Evolutionary conservation across 2,329 filamentous ascomycete species (phyloP).

Genomic region (Rhynchosporium secalis): DNA sequence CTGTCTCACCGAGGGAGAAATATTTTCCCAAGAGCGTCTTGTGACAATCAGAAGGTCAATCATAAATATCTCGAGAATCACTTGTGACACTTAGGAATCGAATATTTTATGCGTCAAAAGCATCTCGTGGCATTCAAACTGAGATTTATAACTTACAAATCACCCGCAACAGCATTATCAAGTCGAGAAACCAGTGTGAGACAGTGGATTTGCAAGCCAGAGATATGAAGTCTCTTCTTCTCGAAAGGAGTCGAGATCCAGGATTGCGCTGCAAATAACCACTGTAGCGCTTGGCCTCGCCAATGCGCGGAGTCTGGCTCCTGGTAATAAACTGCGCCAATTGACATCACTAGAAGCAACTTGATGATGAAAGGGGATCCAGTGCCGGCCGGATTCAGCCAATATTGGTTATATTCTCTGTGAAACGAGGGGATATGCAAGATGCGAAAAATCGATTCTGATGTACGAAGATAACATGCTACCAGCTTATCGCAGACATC

Average conservation of each 20-base stretch:
- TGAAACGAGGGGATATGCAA: constrained; percentile 50
- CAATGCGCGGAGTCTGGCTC: constrained; percentile 19
- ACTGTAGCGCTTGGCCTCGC: constrained; percentile 26
- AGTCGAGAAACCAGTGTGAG: constrained; percentile 53
- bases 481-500: constrained; percentile 42
- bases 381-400: constrained; percentile 37
- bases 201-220: constrained; percentile 53
- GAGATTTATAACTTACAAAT: constrained; percentile 39
- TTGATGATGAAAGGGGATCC: constrained; percentile 27
- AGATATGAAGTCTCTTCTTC: constrained; percentile 51
- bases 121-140: too few relatives aligned
- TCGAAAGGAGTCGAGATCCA: constrained; percentile 40
- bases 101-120: too few relatives aligned
- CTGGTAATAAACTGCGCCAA: constrained; percentile 30
- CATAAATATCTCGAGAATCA: too few relatives aligned
- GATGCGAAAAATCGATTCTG: constrained; percentile 47
- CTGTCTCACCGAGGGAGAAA: too few relatives aligned
- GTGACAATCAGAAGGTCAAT: too few relatives aligned
- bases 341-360: constrained; percentile 34
- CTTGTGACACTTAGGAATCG: too few relatives aligned
- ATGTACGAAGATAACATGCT: constrained; percentile 45
- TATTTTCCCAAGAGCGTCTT: too few relatives aligned
- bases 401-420: constrained; percentile 46
- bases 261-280: constrained; percentile 31
- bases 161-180: constrained; percentile 48